phyloP scores from a whole-genome alignment of 371 early-diverging fungal species.

The Basidiobolus heterosporus region DNA sequence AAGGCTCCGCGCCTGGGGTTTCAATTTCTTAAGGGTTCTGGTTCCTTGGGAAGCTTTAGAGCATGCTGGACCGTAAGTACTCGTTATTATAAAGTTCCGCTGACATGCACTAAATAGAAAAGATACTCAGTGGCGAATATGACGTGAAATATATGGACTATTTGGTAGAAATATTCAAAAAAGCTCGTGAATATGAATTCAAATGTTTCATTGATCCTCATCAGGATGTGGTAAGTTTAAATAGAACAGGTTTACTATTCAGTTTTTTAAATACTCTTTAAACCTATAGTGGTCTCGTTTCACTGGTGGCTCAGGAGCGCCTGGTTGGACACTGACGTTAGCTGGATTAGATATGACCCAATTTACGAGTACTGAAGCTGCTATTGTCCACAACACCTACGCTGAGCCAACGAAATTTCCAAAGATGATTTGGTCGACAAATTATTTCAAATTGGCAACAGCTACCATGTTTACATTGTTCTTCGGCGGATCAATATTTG shows the following conservation, averaged over 20 bases:
- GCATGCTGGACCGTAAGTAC: conserved; percentile 53
- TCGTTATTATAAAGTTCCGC: neutral
- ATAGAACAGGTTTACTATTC: conserved; percentile 14
- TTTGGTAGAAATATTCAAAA: conserved; percentile 38
- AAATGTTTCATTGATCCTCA: conserved; percentile 71
- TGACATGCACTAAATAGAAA: neutral
- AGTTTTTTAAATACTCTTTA: neutral
- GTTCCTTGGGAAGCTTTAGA: conserved; percentile 80
- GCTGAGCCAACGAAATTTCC: conserved; percentile 38
- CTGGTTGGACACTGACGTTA: conserved; percentile 64
- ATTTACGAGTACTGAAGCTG: conserved; percentile 49
- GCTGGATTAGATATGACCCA: conserved; percentile 47
- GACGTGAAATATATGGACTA: conserved; percentile 70
- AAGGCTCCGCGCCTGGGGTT: conserved; percentile 57
- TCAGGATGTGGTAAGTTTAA: conserved; percentile 24
- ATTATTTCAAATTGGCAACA: conserved; percentile 65
- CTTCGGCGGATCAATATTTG: conserved; percentile 58
- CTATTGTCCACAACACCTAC: conserved; percentile 49
- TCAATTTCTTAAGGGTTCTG: conserved; percentile 56
- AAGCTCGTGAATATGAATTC: conserved; percentile 45
- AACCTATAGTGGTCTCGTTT: conserved; percentile 57
- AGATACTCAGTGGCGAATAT: conserved; percentile 46
- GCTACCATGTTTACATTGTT: conserved; percentile 72
- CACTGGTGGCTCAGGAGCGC: conserved; percentile 72
- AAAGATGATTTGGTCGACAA: conserved; percentile 80